Percentiles rank a stretch among this genome's conserved stretches.
These are phyloP conservation scores for Trichoderma semiorbis DNA, from an alignment of 2,329 filamentous ascomycete genomes.

Conservation along the genomic window DNA sequence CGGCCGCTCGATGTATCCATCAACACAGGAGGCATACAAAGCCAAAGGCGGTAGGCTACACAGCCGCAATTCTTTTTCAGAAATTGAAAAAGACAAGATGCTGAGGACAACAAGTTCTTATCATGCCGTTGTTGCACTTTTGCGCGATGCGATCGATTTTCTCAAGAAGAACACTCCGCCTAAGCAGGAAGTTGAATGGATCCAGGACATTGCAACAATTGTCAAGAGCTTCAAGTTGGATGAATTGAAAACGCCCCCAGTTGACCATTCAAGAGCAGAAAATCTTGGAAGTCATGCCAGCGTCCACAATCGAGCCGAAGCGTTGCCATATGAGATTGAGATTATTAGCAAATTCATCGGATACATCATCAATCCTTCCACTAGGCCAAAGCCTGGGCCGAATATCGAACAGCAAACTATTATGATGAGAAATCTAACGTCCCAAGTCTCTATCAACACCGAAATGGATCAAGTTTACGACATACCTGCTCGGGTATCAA, in stretches of 20 bases:
- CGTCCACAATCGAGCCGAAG: not conserved
- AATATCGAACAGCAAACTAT: not conserved
- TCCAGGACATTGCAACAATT: not conserved
- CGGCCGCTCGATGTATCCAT: constrained; percentile 18
- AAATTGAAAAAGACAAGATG: constrained; percentile 1
- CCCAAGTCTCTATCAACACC: not conserved
- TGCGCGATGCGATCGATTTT: constrained; percentile 2
- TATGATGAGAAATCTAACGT: not conserved
- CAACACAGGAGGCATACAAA: constrained; percentile 11
- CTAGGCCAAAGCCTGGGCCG: not conserved
- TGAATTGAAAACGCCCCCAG: not conserved
- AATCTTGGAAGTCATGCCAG: not conserved
- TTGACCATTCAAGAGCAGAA: not conserved
- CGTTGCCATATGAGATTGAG: not conserved
- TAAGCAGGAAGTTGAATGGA: constrained; percentile 12
- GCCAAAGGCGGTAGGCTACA: not conserved
- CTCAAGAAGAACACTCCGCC: not conserved
- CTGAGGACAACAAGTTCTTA: not conserved
- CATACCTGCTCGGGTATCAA: no score
- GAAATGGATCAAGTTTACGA: not conserved
- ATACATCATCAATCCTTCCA: not conserved
- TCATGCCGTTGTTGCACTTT: not conserved
- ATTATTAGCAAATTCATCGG: constrained; percentile 5
- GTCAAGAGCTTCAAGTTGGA: not conserved
- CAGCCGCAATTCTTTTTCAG: not conserved